Conservation (phyloP, 257 asterid genomes). For the Solanum sejunctum region DNA sequence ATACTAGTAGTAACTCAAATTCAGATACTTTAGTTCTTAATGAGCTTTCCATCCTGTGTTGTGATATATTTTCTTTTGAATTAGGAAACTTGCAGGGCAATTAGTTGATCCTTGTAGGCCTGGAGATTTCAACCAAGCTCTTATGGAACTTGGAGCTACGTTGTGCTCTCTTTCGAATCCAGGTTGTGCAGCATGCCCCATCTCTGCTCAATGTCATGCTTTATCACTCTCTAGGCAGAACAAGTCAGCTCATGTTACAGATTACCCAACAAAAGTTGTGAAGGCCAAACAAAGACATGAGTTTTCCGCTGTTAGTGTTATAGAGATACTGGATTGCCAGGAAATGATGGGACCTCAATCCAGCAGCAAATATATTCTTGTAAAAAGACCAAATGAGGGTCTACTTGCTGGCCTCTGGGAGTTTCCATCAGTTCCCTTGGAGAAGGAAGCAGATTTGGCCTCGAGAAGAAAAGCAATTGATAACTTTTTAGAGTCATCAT, state of each 20-base stretch:
- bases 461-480: constrained; percentile 54
- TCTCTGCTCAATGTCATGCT: constrained; percentile 65
- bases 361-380: constrained; percentile 54
- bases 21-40: neutral
- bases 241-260: constrained; percentile 63
- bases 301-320: constrained; percentile 88
- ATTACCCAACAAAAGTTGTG: constrained; percentile 71
- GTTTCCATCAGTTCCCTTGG: constrained; percentile 78
- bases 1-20: neutral
- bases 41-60: neutral
- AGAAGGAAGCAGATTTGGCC: constrained; percentile 49
- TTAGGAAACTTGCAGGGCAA: constrained; percentile 73
- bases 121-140: constrained; percentile 93
- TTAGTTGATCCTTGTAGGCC: constrained; percentile 83
- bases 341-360: constrained; percentile 24
- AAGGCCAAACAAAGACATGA: constrained; percentile 73
- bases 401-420: constrained; percentile 99
- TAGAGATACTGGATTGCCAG: constrained; percentile 50
- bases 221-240: constrained; percentile 35
- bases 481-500: constrained; percentile 47
- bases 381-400: constrained; percentile 82
- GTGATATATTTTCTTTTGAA: constrained; percentile 1
- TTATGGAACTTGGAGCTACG: constrained; percentile 99
- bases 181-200: constrained; percentile 67
- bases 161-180: constrained; percentile 48